Base-by-base conservation (phyloP, 2,329 filamentous ascomycete species). In the Aspergillus phoenicis region DNA sequence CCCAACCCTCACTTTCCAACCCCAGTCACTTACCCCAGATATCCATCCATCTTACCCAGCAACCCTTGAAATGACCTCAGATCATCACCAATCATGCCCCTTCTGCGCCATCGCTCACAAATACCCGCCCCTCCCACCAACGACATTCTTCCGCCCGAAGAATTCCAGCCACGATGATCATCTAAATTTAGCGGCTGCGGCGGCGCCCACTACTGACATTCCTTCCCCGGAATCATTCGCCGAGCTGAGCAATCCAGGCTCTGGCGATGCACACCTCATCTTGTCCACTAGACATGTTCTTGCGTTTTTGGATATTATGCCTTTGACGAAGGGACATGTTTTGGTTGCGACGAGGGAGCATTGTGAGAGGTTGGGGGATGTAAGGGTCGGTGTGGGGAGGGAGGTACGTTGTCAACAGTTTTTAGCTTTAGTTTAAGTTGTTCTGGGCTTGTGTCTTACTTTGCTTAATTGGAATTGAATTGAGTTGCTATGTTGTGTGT, bases 251-350 rank as follows among this genome's bases (percentile, higher is more conserved):
- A 61, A 55, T 8, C 33, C 69, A n/a, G 57, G 47, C 10, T 38
- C 59, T 26, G 58, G 63, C 55, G 66, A 68, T 20, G 71, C 77
- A 1, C 72, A 85, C 69, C 72, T 97, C 30, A 85, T 97, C 33
- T 85, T 97, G 61, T 91, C 91, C 2, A 95, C 91, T 0, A 87
- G 87, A 1, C 76, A 87, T 63, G 86, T 95, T 28, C 80, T 98
- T 64, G 93, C 93, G 45, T 98, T 98, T 78, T 84, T 98, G 68
- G 94, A 98, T 78, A 97, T 97, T 71, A 85, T 96, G 81, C 95
- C 95, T 0, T 86, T 98, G 55, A 90, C 91, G 0, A 82, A 82
- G 0, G 93, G 93, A 1, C 94, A 98, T 81, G 77, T 97, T 6
- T 84, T 98, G 0, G 84, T 98, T 36, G 91, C 89, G 58, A 90